phyloP scores from a whole-genome alignment of 108 stramenopile genomes.

The Stephanodiscus minutulus region DNA sequence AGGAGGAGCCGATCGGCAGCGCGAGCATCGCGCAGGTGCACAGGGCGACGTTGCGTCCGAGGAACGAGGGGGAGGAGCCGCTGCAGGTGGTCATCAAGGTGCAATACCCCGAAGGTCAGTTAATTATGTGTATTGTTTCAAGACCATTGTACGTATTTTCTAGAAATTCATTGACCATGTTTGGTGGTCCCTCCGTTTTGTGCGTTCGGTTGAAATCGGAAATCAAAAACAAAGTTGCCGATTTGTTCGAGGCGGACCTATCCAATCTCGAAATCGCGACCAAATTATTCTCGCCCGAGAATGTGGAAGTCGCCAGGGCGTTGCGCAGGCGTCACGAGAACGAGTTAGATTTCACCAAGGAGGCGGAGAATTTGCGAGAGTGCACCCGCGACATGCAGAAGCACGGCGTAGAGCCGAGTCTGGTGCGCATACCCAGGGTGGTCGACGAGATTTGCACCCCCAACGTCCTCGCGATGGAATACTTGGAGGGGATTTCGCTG shows the following conservation, averaged over 20 bases:
- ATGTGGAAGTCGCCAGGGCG: constrained; percentile 58
- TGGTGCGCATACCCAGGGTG: constrained; percentile 66
- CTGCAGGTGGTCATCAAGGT: constrained; percentile 74
- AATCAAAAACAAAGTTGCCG: constrained; percentile 46
- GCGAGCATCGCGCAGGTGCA: constrained; percentile 80
- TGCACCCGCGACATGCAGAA: constrained; percentile 58
- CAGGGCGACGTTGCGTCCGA: constrained; percentile 47
- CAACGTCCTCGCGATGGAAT: constrained; percentile 84
- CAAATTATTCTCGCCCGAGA: constrained; percentile 61
- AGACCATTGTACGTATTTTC: not conserved
- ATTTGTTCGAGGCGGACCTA: constrained; percentile 78
- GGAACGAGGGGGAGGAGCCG: constrained; percentile 9
- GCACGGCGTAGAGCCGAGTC: constrained; percentile 52
- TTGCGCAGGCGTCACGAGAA: constrained; percentile 57
- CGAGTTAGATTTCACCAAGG: constrained; percentile 73
- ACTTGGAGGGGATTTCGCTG: constrained; percentile 73
- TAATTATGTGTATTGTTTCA: not conserved
- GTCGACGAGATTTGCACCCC: constrained; percentile 59
- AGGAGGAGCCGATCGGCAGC: constrained; percentile 63
- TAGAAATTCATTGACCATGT: not conserved
- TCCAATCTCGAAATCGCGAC: constrained; percentile 73
- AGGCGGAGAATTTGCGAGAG: constrained; percentile 73
- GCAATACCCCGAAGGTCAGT: constrained; percentile 60
- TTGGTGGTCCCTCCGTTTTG: not conserved
- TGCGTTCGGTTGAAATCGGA: not conserved